Evolutionary conservation across 306 rosid genomes (phyloP).

Genomic region (Castanopsis chinensis): DNA sequence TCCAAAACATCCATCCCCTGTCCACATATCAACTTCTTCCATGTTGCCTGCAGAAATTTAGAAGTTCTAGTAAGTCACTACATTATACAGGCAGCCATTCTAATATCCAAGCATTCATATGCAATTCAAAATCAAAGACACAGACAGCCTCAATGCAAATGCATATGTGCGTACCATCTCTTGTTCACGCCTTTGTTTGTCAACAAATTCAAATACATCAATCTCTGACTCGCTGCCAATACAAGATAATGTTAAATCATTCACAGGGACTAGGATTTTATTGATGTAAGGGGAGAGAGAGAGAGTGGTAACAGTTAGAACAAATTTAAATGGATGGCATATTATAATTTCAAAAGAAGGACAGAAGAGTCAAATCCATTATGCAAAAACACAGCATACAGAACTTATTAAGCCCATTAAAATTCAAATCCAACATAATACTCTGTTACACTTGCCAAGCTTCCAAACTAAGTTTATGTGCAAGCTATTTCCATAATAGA

Average conservation of each 20-base stretch:
- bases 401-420: background rate
- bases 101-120: background rate
- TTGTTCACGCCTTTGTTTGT: constrained; percentile 68
- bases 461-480: background rate
- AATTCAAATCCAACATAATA: background rate
- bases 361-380: background rate
- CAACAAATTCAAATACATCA: constrained; percentile 90
- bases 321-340: background rate
- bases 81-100: constrained; percentile 2
- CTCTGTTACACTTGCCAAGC: constrained; percentile 5
- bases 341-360: background rate
- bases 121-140: constrained; percentile 2
- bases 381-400: background rate
- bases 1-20: constrained; percentile 51
- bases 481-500: background rate
- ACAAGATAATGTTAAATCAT: constrained; percentile 14
- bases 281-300: background rate
- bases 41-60: constrained; percentile 57
- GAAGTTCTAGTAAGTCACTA: constrained; percentile 7
- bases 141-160: constrained; percentile 10
- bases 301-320: background rate
- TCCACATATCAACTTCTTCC: constrained; percentile 66
- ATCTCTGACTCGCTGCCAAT: constrained; percentile 86
- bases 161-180: constrained; percentile 62
- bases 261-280: background rate